A percentile compares a stretch with the other conserved stretches of the same genome.
These are phyloP conservation scores for Dysphania ambrosioides DNA, from an alignment of 148 eudicot species.

Conservation along the genomic window DNA sequence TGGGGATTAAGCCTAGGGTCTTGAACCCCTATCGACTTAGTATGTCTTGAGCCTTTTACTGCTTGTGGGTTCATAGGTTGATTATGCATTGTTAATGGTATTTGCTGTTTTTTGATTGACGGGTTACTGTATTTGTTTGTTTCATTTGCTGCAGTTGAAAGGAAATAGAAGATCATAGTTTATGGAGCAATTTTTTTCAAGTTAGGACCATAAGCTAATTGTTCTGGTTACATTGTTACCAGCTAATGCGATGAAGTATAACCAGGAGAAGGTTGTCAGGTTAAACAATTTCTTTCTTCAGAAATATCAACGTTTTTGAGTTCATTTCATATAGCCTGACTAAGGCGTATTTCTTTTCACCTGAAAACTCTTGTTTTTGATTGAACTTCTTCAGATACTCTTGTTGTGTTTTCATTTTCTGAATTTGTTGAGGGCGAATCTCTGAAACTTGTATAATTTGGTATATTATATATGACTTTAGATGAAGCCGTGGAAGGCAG, in stretches of 20 bases:
- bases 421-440: not conserved
- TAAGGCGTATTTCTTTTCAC: no score
- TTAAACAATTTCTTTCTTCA: not conserved
- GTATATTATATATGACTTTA: no score
- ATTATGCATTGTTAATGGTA: not conserved
- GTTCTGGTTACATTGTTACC: constrained; percentile 3
- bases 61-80: not conserved
- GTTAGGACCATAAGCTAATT: not conserved
- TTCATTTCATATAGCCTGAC: not conserved
- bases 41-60: no score
- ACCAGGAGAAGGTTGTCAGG: constrained; percentile 36
- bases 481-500: no score
- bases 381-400: no score
- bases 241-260: constrained; percentile 27
- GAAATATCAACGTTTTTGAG: no score
- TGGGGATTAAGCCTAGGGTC: not conserved
- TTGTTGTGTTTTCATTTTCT: not conserved
- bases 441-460: not conserved
- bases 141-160: constrained; percentile 5
- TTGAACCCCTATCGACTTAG: not conserved
- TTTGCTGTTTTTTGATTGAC: not conserved
- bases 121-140: not conserved
- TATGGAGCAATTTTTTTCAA: not conserved
- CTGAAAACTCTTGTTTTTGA: no score
- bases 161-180: constrained; percentile 7